A percentile compares a stretch with the other conserved stretches of the same genome.
Evolutionary conservation across 2,329 filamentous ascomycete genomes (phyloP).

Genomic region (Cercospora sp.): DNA sequence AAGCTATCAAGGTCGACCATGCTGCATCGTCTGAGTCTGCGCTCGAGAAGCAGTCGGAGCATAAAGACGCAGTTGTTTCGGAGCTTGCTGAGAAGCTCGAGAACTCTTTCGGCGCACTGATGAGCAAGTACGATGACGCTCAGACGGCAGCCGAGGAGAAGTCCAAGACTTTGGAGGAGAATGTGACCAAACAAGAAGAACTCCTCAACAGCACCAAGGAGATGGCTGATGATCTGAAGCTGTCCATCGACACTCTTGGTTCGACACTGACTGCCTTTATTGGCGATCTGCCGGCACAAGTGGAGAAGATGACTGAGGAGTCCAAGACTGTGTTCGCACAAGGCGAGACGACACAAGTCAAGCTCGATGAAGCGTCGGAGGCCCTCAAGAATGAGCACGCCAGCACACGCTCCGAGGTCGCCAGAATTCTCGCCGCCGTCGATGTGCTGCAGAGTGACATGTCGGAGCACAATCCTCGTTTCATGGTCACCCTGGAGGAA

Average conservation of each 20-base stretch:
- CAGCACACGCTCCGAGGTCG: conserved; percentile 77
- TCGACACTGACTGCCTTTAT: conserved; percentile 55
- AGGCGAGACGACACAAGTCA: conserved; percentile 75
- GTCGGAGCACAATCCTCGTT: conserved; percentile 81
- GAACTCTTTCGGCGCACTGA: conserved; percentile 77
- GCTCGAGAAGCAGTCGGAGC: conserved; percentile 62
- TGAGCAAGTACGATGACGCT: conserved; percentile 85
- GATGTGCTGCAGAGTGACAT: conserved; percentile 77
- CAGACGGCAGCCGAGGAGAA: conserved; percentile 73
- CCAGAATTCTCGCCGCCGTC: conserved; percentile 70
- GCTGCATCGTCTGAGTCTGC: conserved; percentile 60
- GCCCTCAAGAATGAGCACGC: conserved; percentile 78
- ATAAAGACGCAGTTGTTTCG: conserved; percentile 55
- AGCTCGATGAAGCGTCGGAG: conserved; percentile 72
- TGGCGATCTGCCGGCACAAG: conserved; percentile 57
- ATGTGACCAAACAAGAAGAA: conserved; percentile 70
- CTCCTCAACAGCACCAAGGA: conserved; percentile 73
- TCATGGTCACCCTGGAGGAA: conserved; percentile 82
- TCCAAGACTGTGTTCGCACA: conserved; percentile 82
- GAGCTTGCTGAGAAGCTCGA: conserved; percentile 63
- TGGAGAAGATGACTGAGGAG: conserved; percentile 84
- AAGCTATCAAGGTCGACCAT: conserved; percentile 76
- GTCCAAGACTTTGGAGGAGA: conserved; percentile 70
- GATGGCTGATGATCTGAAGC: conserved; percentile 82
- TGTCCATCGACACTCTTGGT: conserved; percentile 82